Evolutionary conservation across 2,329 filamentous ascomycete species (phyloP).

Genomic region (Venturia nashicola): DNA sequence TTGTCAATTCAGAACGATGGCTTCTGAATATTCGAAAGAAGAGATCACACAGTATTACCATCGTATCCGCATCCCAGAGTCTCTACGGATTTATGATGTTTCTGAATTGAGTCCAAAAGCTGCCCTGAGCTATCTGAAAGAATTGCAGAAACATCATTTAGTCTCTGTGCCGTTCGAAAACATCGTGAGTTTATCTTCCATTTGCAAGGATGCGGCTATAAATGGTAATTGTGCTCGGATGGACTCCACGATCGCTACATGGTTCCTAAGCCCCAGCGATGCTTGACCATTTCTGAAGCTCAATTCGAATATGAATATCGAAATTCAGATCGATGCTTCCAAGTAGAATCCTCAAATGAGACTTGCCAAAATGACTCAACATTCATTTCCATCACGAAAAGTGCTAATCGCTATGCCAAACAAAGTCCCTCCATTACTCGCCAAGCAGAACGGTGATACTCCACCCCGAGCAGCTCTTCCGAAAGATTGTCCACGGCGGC

Average conservation of each 20-base stretch:
- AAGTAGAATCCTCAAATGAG: no score
- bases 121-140: slow-evolving; percentile 18
- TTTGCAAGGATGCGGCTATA: background rate
- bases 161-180: slow-evolving; percentile 44
- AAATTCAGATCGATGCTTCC: no score
- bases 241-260: background rate
- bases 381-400: background rate
- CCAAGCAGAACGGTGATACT: slow-evolving; percentile 31
- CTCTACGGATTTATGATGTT: slow-evolving; percentile 18
- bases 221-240: background rate
- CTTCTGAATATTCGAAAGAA: slow-evolving; percentile 13
- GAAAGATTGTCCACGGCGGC: slow-evolving; percentile 37
- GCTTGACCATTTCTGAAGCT: no score
- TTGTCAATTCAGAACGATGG: background rate
- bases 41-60: slow-evolving; percentile 24
- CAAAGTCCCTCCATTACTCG: slow-evolving; percentile 34
- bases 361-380: no score
- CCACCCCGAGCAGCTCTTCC: slow-evolving; percentile 36
- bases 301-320: no score
- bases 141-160: slow-evolving; percentile 29
- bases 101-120: slow-evolving; percentile 15
- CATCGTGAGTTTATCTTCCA: slow-evolving; percentile 18
- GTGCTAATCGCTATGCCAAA: background rate
- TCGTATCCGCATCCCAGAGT: slow-evolving; percentile 20
- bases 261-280: background rate